Evolutionary conservation across 345 rosid genomes (phyloP), one percentile per base, ranked within the genome.

Genomic region (Nasturtium officinale): DNA sequence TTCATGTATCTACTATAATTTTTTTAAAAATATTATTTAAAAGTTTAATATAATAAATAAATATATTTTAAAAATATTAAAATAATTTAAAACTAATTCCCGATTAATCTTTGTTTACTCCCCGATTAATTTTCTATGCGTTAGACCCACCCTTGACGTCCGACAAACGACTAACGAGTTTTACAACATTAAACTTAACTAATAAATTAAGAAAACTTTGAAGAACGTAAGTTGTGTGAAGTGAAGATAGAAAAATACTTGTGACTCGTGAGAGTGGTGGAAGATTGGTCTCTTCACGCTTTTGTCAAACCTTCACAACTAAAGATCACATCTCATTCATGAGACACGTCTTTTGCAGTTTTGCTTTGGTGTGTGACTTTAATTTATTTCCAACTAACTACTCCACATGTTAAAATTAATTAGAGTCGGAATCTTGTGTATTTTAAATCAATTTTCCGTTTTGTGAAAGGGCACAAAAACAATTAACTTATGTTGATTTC

Each of bases 271-370:
- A 64, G 37, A 73, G 20, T 9, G 12, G n/a, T 42, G n/a, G 38
- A 58, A 74, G 53, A 51, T 35, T 35, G 78, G 73, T 67, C 37
- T 67, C 17, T 67, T 75, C 72, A 65, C 66, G 60, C 35, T 65
- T 48, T 18, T 65, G 66, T 25, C 59, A 58, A 57, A 56, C 9
- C 77, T 74, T 74, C 71, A 45, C 65, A 73, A 45, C 50, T 65
- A 45, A 56, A 59, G 43, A 65, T 59, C 37, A 1, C 37, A 50
- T 28, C 67, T 74, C 54, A 45, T 12, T 57, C 67, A 65, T 33
- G 53, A 74, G 66, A 47, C 78, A 65, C 53, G 72, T 17, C 10
- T 47, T 59, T 69, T 35, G 45, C n/a, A 40, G 3, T 37, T 37
- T 71, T 61, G 68, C 12, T 69, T 26, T 50, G 7, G 7, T 12